Evolutionary conservation across 2,329 filamentous ascomycete genomes (phyloP).

Genomic region (Fusarium musae): DNA sequence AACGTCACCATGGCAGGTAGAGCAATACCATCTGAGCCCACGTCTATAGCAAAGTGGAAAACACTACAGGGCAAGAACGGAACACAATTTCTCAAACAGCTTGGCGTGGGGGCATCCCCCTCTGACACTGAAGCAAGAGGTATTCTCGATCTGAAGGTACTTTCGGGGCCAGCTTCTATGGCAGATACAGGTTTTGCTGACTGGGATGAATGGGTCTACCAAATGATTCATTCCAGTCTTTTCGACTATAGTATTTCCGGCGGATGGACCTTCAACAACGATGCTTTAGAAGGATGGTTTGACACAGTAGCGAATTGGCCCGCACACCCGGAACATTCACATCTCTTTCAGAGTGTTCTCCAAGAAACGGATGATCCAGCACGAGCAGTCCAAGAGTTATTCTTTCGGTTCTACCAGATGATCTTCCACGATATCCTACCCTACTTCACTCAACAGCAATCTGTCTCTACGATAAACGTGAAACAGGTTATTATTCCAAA

Average conservation of each 20-base stretch:
- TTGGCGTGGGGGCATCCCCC: not conserved
- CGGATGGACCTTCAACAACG: not conserved
- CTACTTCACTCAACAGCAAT: not conserved
- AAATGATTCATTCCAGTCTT: not conserved
- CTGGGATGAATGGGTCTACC: not conserved
- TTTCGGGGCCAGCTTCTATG: not conserved
- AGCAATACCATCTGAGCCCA: not conserved
- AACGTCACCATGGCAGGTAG: slow-evolving; percentile 19
- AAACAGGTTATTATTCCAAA: not conserved
- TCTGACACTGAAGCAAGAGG: not conserved
- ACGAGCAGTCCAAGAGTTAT: not conserved
- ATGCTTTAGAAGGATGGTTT: not conserved
- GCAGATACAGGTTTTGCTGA: not conserved
- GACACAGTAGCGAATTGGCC: not conserved
- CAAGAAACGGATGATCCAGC: slow-evolving; percentile 14
- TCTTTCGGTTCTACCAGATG: slow-evolving; percentile 21
- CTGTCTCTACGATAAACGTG: not conserved
- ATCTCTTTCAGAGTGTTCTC: slow-evolving; percentile 7
- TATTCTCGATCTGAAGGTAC: not conserved
- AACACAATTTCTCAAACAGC: not conserved
- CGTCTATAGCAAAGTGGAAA: not conserved
- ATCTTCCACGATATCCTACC: slow-evolving; percentile 5
- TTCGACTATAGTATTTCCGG: not conserved
- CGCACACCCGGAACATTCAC: slow-evolving; percentile 5
- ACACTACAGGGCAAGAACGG: not conserved